phyloP scores from a whole-genome alignment of 164 flowering plant genomes.

The Magnolia changhungtana region DNA sequence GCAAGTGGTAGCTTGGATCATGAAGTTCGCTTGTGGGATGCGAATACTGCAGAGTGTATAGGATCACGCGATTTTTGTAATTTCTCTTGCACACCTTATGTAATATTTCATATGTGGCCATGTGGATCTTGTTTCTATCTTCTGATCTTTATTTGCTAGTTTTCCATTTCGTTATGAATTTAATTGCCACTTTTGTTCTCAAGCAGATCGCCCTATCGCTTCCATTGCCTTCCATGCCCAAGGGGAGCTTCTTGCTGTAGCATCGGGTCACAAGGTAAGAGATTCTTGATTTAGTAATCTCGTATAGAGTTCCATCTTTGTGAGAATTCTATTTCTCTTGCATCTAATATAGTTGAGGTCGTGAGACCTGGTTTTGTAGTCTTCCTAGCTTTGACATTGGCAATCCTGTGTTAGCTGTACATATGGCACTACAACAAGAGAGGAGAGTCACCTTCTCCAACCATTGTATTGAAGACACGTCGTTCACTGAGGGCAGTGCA shows the following conservation, averaged over 20 bases:
- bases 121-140: not conserved
- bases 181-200: not conserved
- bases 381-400: slow-evolving; percentile 8
- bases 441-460: slow-evolving; percentile 61
- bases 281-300: not conserved
- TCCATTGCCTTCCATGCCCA: slow-evolving; percentile 96
- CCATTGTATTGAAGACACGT: slow-evolving; percentile 69
- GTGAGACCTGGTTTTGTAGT: not conserved
- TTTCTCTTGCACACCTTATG: slow-evolving; percentile 7
- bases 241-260: slow-evolving; percentile 91
- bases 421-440: slow-evolving; percentile 84
- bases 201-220: slow-evolving; percentile 91
- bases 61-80: slow-evolving; percentile 88
- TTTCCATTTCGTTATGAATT: not conserved
- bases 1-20: slow-evolving; percentile 99
- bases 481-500: slow-evolving; percentile 98
- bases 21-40: slow-evolving; percentile 96
- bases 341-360: not conserved
- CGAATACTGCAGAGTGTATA: slow-evolving; percentile 77
- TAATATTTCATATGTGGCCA: not conserved
- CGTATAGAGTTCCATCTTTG: not conserved
- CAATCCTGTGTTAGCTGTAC: slow-evolving; percentile 46
- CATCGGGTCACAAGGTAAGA: slow-evolving; percentile 96
- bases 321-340: not conserved
- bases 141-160: not conserved